Base-by-base conservation (phyloP, 306 rosid genomes). In the Alnus rubra region DNA sequence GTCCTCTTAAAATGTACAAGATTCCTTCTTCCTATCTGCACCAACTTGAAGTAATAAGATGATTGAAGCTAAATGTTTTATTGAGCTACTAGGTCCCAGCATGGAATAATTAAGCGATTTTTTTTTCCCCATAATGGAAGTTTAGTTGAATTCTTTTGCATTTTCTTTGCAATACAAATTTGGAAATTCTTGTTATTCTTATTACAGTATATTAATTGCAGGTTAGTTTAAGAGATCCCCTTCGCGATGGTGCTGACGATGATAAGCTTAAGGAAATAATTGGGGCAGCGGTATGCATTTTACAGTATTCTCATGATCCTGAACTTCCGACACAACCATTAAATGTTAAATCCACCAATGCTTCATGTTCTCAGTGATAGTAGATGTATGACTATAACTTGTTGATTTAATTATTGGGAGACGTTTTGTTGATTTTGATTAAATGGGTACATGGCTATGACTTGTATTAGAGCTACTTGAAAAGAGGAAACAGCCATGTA, bases 211-310 rank as follows among this genome's bases (percentile, higher is more conserved):
- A 14, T 53, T 53, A 67, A 71, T 79, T 86, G 73, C 86, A 95
- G 98, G 91, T 92, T 81, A 91, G 97, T 87, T 88, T 95, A 87
- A 92, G 97, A 82, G 98, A 92, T 83, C 98, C 98, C 55, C 81
- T 95, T 77, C 91, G 96, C 58, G 18, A 42, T 0, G 97, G 97
- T 64, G 97, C 90, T 47, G 89, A 91, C 50, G 96, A 95, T 85
- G 76, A 83, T 3, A 93, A 85, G 72, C 97, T 95, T 13, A 80
- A 81, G 76, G 90, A 90, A 86, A 86, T 95, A 76, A 95, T 91
- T 42, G 89, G 88, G 50, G 93, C 94, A 56, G 98, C 97, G 87
- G 98, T 94, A 90, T 71, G 90, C 47, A 69, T 48, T 56, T 84
- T 52, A 62, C 2, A 59, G 18, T 73, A 73, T 59, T 54, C 51